These are phyloP conservation scores for Ajuga reptans DNA, from an alignment of 305 asterid species.

Conservation along the genomic window DNA sequence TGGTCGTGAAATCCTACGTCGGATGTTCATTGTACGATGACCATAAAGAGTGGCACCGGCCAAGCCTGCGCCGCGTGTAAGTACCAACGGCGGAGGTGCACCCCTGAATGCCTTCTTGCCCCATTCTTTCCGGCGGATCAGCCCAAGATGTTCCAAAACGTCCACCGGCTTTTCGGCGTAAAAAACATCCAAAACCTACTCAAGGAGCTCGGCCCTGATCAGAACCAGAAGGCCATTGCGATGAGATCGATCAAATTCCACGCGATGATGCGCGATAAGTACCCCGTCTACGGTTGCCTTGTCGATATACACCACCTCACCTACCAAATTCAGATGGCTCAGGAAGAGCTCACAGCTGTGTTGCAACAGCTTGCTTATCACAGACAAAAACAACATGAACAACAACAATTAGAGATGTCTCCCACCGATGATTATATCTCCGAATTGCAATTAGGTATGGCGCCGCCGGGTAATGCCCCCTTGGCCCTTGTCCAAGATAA, in stretches of 20 bases:
- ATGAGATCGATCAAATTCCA: conserved; percentile 69
- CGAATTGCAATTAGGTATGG: conserved; percentile 60
- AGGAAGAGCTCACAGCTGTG: conserved; percentile 60
- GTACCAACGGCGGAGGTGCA: conserved; percentile 78
- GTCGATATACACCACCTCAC: conserved; percentile 42
- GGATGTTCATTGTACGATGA: conserved; percentile 32
- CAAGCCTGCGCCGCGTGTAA: conserved; percentile 97
- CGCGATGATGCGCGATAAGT: conserved; percentile 54
- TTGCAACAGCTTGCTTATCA: conserved; percentile 51
- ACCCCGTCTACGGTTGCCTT: conserved; percentile 61
- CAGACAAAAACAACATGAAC: conserved; percentile 40
- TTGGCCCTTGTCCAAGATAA: conserved; percentile 29
- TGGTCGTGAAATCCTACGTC: neutral
- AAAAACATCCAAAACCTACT: conserved; percentile 64
- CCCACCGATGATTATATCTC: conserved; percentile 39
- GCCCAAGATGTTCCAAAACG: conserved; percentile 64
- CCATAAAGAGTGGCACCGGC: conserved; percentile 87
- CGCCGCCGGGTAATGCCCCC: conserved; percentile 31
- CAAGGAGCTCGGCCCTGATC: conserved; percentile 49
- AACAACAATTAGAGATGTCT: conserved; percentile 27
- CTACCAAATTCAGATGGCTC: conserved; percentile 42
- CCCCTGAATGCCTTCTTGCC: conserved; percentile 67
- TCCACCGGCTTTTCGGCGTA: conserved; percentile 74
- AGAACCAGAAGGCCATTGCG: conserved; percentile 46
- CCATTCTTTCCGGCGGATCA: conserved; percentile 87